phyloP scores from a whole-genome alignment of 2,329 filamentous ascomycete species.

The Curvularia sp. region DNA sequence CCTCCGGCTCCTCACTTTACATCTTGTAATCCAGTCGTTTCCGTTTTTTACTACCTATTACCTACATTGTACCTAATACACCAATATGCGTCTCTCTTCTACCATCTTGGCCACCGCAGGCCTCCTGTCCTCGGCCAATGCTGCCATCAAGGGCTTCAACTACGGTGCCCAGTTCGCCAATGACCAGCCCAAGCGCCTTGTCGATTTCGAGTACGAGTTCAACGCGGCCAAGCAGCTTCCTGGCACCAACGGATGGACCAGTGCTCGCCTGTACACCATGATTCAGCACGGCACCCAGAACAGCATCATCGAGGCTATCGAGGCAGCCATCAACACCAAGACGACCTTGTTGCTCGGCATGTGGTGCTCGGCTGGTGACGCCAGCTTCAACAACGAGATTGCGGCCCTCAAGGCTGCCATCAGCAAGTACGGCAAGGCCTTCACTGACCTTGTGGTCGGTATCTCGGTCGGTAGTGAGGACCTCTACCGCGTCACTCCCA shows the following conservation, averaged over 20 bases:
- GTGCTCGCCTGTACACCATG: slow-evolving; percentile 78
- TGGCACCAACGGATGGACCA: slow-evolving; percentile 67
- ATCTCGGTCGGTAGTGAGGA: slow-evolving; percentile 90
- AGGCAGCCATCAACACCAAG: slow-evolving; percentile 80
- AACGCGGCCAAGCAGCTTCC: slow-evolving; percentile 68
- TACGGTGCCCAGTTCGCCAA: slow-evolving; percentile 70
- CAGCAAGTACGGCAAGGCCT: slow-evolving; percentile 68
- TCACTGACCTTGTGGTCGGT: slow-evolving; percentile 74
- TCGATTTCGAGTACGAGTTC: slow-evolving; percentile 76
- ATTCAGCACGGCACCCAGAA: slow-evolving; percentile 71
- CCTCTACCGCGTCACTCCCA: slow-evolving; percentile 67
- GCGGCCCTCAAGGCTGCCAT: slow-evolving; percentile 74
- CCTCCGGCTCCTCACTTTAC: slow-evolving; percentile 6
- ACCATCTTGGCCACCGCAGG: slow-evolving; percentile 49
- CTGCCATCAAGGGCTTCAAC: slow-evolving; percentile 69
- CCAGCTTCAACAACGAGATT: slow-evolving; percentile 74
- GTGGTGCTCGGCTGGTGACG: slow-evolving; percentile 76
- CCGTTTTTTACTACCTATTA: neutral
- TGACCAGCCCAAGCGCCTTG: slow-evolving; percentile 65
- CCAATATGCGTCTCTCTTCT: slow-evolving; percentile 46
- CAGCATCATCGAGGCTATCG: slow-evolving; percentile 73
- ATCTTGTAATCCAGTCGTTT: slow-evolving; percentile 16
- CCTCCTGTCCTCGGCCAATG: slow-evolving; percentile 51
- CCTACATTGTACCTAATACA: slow-evolving; percentile 4
- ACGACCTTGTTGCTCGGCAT: slow-evolving; percentile 82